A percentile compares a stretch with the other conserved stretches of the same genome.
phyloP scores from a whole-genome alignment of 1,284 basidiomycete genomes.

The Cutaneotrichosporon sp. region DNA sequence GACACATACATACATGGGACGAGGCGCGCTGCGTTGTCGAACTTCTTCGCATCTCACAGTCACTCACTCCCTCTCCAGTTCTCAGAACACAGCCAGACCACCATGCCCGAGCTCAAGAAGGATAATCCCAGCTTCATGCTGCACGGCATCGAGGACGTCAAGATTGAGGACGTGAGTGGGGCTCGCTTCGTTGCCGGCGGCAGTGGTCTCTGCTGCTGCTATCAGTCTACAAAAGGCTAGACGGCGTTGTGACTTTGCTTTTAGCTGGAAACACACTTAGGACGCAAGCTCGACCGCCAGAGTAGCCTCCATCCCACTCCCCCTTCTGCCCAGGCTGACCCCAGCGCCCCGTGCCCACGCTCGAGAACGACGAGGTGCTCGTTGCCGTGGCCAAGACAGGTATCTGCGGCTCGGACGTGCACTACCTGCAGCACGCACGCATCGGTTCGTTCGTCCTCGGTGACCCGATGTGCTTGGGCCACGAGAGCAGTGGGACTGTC shows the following conservation, averaged over 20 bases:
- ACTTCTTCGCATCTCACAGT: neutral
- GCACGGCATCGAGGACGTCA: conserved; percentile 44
- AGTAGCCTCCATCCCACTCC: neutral
- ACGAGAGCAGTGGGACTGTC: conserved; percentile 39
- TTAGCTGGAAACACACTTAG: no score
- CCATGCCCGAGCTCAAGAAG: conserved; percentile 17
- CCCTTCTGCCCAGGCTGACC: neutral
- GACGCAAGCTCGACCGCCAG: neutral
- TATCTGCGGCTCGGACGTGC: conserved; percentile 83
- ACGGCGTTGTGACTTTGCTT: no score
- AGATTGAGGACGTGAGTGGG: conserved; percentile 48
- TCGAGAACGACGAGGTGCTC: conserved; percentile 70
- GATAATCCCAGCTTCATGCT: conserved; percentile 48
- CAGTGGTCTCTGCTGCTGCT: neutral
- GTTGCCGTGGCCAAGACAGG: conserved; percentile 90
- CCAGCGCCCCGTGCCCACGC: conserved; percentile 70
- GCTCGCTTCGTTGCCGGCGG: neutral
- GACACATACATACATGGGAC: neutral
- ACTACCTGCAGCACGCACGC: conserved; percentile 41
- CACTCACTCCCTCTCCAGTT: neutral
- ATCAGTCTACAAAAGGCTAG: neutral
- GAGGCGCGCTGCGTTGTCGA: neutral
- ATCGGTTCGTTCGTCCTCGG: conserved; percentile 46
- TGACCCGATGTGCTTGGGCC: conserved; percentile 47
- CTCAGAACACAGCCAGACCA: neutral